Evolutionary conservation across 495 filamentous ascomycete species (phyloP), one percentile per base, ranked within the genome.

Genomic region (Evansstolkia leycettana): DNA sequence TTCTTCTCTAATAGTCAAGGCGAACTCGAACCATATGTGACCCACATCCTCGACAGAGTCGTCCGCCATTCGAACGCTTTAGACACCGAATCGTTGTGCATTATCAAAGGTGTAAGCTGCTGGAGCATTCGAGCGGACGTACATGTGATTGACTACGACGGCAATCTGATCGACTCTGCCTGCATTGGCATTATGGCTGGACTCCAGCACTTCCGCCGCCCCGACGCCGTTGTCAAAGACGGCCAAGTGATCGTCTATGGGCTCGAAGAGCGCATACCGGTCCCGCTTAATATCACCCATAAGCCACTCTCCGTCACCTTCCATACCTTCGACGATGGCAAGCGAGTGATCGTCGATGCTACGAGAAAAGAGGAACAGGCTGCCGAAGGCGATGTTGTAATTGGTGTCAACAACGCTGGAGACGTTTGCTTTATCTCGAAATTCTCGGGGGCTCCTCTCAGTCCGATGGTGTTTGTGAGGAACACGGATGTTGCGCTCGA

Each of bases 391-490:
- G 83, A 85, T 50, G 68, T 89, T 29, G 80, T 93, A 1, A 73
- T 98, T 34, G 84, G 79, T 9, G 64, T 94, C 52, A 96, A 96
- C 56, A 72, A 76, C 37, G 76, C 84, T 45, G 90, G 92, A 1
- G 90, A 96, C 59, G 73, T 95, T 14, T 94, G 87, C 49, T 82
- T 87, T 60, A 69, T 95, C 39, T 78, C 84, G 17, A 98, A 96
- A 58, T 72, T 82, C 28, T 84, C 85, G 1, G 90, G 90, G 5
- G 69, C 71, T 12, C 72, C 86, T 9, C 72, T 93, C 10, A 80
- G 90, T 48, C 84, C 86, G 5, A 60, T 89, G 44, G 61, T 65
- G 14, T 52, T 96, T 33, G 60, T 96, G 30, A 70, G 70, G 34
- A 89, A 82, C 50, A 68, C 76, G 0, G 72, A 58, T 25, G 47